Base-by-base conservation (phyloP, 176 grass and related monocot genomes). In the Melocanna baccifera region DNA sequence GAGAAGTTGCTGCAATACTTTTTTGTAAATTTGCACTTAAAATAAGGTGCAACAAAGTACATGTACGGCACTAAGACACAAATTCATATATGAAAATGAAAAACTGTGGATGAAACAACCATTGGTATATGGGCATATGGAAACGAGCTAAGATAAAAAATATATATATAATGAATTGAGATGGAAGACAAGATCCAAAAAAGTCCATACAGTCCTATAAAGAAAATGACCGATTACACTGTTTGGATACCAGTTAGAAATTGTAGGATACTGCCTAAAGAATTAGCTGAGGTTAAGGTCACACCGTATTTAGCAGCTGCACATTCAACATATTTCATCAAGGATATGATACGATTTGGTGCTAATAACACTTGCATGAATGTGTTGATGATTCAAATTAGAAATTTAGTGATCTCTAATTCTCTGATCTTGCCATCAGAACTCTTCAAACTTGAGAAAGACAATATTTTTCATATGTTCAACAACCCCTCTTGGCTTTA, bases 11-110 rank as follows among this genome's bases (percentile, higher is more conserved):
- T 9, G 18, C 22, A 5, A 9, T 65, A 37, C 29, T 4, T 36
- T 36, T 74, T 10, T 53, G 20, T 12, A 59, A 42, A 26, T 42
- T 11, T 0, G 13, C 56, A 61, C 13, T 77, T 77, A 39, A 37
- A 85, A 58, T 29, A 20, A 58, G 48, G 47, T 73, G 11, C 12
- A 55, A 18, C 40, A 2, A 73, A 64, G 25, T 10, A 63, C n/a
- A 64, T 22, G 34, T 55, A 77, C 7, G 13, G 16, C 19, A 29
- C 10, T 10, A 45, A 59, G 9, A 75, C 0, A 28, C 9, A n/a
- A 48, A 87, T 25, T 34, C 22, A 70, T 78, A 79, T 32, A 81
- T 4, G 2, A 30, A 75, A n/a, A 71, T 86, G 40, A 14, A 13
- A 61, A 6, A 1, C 4, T 4, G 16, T 47, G 28, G 29, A 64